These are phyloP conservation scores for Artemisia princeps DNA, from an alignment of 140 eudicot genomes.

Conservation along the genomic window DNA sequence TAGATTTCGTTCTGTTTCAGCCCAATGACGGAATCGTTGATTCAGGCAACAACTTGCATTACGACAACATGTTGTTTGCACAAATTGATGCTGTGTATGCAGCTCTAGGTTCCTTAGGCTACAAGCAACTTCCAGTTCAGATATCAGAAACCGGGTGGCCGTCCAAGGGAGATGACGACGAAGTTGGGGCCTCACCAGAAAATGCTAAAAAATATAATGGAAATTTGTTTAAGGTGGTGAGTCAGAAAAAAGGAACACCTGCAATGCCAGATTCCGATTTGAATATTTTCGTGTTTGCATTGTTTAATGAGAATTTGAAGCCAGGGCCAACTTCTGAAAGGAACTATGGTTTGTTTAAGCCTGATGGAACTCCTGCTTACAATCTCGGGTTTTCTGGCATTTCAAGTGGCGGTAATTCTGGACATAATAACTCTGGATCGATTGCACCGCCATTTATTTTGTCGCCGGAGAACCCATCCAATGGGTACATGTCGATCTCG, in stretches of 20 bases:
- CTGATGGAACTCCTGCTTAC: slow-evolving; percentile 74
- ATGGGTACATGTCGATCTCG: slow-evolving; percentile 66
- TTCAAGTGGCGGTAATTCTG: slow-evolving; percentile 29
- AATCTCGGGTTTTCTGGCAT: slow-evolving; percentile 42
- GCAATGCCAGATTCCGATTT: slow-evolving; percentile 60
- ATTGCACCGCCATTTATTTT: slow-evolving; percentile 17
- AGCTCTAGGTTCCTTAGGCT: slow-evolving; percentile 46
- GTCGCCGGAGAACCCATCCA: slow-evolving; percentile 38
- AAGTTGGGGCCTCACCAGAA: slow-evolving; percentile 62
- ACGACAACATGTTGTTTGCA: slow-evolving; percentile 85
- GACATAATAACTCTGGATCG: slow-evolving; percentile 8
- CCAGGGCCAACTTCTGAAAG: slow-evolving; percentile 86
- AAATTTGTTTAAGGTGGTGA: slow-evolving; percentile 50
- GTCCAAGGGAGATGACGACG: slow-evolving; percentile 73
- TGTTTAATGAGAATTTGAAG: slow-evolving; percentile 84
- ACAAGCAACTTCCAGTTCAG: slow-evolving; percentile 47
- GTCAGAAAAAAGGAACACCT: slow-evolving; percentile 67
- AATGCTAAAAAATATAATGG: slow-evolving; percentile 76
- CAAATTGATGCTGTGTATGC: slow-evolving; percentile 82
- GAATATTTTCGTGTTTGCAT: slow-evolving; percentile 59
- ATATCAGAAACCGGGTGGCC: slow-evolving; percentile 97
- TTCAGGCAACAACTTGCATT: slow-evolving; percentile 47
- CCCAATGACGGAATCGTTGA: slow-evolving; percentile 47
- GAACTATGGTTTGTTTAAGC: slow-evolving; percentile 78
- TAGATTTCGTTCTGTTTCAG: slow-evolving; percentile 71